These are phyloP conservation scores for Leishmania arabica DNA, from an alignment of 208 protist genomes.

Conservation along the genomic window DNA sequence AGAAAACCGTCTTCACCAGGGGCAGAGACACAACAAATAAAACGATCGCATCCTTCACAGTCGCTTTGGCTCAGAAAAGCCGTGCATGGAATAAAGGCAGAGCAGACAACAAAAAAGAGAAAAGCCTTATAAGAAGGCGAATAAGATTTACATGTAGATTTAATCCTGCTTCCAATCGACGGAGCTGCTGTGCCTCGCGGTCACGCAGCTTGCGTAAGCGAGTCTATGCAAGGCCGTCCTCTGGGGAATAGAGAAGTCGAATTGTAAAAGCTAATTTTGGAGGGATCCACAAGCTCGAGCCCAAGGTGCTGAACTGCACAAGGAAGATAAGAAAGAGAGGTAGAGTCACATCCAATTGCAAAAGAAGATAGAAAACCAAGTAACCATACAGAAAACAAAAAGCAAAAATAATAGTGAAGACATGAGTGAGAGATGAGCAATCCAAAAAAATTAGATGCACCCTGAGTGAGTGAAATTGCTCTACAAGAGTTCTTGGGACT, in stretches of 20 bases:
- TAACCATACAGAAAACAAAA: background rate
- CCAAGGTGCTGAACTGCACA: too few species aligned
- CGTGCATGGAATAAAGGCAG: background rate
- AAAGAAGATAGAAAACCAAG: background rate
- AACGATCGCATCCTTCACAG: background rate
- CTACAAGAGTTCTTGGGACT: background rate
- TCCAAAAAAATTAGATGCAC: background rate
- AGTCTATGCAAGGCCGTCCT: too few species aligned
- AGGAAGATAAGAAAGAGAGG: background rate
- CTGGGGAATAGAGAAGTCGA: background rate
- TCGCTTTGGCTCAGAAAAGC: background rate
- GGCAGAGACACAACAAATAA: background rate
- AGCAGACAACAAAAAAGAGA: background rate
- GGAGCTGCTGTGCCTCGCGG: background rate
- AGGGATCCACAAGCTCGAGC: background rate
- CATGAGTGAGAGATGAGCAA: background rate
- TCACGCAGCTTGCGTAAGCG: background rate
- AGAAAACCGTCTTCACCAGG: slow-evolving; percentile 14
- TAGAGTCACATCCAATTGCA: background rate
- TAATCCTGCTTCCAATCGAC: background rate
- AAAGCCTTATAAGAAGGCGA: background rate
- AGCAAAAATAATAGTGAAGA: background rate
- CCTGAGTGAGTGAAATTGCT: background rate
- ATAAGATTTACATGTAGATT: background rate
- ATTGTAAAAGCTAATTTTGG: background rate